phyloP scores from a whole-genome alignment of 352 stramenopile species.

The Globisporangium cystogenes region DNA sequence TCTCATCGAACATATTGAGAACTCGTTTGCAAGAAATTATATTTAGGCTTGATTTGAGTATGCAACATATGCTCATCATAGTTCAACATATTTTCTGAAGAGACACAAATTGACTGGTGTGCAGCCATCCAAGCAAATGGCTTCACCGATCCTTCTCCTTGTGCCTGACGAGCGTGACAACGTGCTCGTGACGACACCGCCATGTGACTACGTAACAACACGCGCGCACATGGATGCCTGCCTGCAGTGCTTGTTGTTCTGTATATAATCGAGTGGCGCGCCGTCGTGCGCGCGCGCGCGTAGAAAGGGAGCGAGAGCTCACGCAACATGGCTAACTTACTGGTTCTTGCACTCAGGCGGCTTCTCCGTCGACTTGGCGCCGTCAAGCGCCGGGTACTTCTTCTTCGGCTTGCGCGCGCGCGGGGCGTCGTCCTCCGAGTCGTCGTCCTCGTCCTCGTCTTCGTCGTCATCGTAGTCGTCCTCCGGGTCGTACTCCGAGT shows the following conservation, averaged over 20 bases:
- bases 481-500: slow-evolving; percentile 81
- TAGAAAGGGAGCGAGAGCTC: background rate
- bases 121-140: too few species aligned
- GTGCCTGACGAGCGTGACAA: too few species aligned
- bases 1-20: too few species aligned
- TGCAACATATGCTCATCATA: too few species aligned
- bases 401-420: slow-evolving; percentile 52
- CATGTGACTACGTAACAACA: too few species aligned
- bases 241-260: background rate
- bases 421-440: slow-evolving; percentile 46
- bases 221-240: too few species aligned
- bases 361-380: slow-evolving; percentile 67
- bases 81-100: too few species aligned
- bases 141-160: too few species aligned
- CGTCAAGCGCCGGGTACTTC: slow-evolving; percentile 71
- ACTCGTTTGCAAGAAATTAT: too few species aligned
- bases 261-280: slow-evolving; percentile 5
- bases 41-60: too few species aligned
- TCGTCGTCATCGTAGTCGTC: slow-evolving; percentile 64
- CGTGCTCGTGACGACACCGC: too few species aligned
- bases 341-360: slow-evolving; percentile 89
- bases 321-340: slow-evolving; percentile 31
- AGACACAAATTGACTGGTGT: too few species aligned
- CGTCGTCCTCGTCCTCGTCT: slow-evolving; percentile 34
- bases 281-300: background rate